Evolutionary conservation across 495 filamentous ascomycete species (phyloP).

Genomic region (Neurospora sp.): DNA sequence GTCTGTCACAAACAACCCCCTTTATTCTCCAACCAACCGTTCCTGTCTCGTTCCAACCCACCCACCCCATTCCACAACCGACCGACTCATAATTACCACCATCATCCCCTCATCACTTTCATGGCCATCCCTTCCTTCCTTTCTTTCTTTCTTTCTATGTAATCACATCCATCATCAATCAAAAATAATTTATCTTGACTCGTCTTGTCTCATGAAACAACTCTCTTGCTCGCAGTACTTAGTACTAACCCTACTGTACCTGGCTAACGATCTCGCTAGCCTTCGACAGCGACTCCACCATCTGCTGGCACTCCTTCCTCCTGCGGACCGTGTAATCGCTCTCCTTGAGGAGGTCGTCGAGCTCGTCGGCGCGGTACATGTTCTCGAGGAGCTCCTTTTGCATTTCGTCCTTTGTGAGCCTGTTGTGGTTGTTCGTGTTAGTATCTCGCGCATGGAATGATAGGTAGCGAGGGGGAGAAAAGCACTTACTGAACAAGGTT

Average conservation of each 20-base stretch:
- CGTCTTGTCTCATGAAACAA: background rate
- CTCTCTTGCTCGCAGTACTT: background rate
- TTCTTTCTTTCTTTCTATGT: background rate
- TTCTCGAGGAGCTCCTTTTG: conserved; percentile 95
- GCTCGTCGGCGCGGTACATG: conserved; percentile 83
- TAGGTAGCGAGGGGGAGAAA: background rate
- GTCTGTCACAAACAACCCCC: background rate
- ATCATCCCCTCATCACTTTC: background rate
- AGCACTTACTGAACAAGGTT: conserved; percentile 76
- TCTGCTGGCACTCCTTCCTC: conserved; percentile 97
- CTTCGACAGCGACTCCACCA: conserved; percentile 84
- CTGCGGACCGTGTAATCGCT: conserved; percentile 92
- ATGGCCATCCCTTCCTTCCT: background rate
- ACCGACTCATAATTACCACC: background rate
- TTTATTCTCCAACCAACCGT: background rate
- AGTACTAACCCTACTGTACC: conserved; percentile 55
- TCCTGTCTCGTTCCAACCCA: background rate
- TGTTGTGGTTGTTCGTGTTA: conserved; percentile 21
- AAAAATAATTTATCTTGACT: background rate
- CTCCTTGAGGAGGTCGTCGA: conserved; percentile 94
- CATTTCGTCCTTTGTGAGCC: conserved; percentile 96
- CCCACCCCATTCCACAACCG: background rate
- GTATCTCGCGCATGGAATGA: background rate
- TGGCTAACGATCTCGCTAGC: conserved; percentile 96
- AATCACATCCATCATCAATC: background rate